These are phyloP conservation scores for Mortierella sp. DNA, from an alignment of 371 early-diverging fungal genomes.

Conservation along the genomic window DNA sequence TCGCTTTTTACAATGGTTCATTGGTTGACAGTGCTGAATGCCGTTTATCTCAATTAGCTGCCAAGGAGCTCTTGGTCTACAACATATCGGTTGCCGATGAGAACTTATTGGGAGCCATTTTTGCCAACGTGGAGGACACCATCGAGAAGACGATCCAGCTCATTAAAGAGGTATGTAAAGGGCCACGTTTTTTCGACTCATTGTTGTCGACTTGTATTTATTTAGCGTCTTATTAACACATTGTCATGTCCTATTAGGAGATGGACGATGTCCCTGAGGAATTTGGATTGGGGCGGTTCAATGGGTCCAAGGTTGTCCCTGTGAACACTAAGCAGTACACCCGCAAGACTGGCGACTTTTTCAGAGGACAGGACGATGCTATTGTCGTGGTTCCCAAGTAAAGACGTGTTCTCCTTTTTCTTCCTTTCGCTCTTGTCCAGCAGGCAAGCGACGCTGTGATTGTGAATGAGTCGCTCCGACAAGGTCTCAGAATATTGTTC, in stretches of 20 bases:
- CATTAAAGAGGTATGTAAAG: slow-evolving; percentile 62
- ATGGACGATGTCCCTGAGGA: slow-evolving; percentile 70
- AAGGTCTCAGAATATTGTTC: not conserved
- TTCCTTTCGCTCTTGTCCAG: not conserved
- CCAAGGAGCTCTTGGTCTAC: slow-evolving; percentile 68
- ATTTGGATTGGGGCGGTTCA: slow-evolving; percentile 69
- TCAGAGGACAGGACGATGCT: slow-evolving; percentile 68
- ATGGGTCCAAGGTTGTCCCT: slow-evolving; percentile 74
- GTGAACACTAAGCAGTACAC: slow-evolving; percentile 73
- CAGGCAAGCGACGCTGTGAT: not conserved
- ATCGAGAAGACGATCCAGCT: slow-evolving; percentile 61
- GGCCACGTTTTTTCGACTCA: not conserved
- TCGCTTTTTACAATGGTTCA: not conserved
- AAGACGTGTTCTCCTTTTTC: not conserved
- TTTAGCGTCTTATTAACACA: not conserved
- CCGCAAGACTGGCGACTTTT: slow-evolving; percentile 64
- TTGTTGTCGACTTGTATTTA: no score
- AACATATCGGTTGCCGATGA: slow-evolving; percentile 60
- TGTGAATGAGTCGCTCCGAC: not conserved
- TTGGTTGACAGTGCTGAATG: not conserved
- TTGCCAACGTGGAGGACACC: slow-evolving; percentile 62
- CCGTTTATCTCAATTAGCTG: slow-evolving; percentile 23
- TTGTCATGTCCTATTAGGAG: slow-evolving; percentile 56
- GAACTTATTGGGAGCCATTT: slow-evolving; percentile 67
- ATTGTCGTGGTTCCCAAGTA: slow-evolving; percentile 56